phyloP scores from a whole-genome alignment of 2,329 filamentous ascomycete species.

The Cordyceps pruinosa region DNA sequence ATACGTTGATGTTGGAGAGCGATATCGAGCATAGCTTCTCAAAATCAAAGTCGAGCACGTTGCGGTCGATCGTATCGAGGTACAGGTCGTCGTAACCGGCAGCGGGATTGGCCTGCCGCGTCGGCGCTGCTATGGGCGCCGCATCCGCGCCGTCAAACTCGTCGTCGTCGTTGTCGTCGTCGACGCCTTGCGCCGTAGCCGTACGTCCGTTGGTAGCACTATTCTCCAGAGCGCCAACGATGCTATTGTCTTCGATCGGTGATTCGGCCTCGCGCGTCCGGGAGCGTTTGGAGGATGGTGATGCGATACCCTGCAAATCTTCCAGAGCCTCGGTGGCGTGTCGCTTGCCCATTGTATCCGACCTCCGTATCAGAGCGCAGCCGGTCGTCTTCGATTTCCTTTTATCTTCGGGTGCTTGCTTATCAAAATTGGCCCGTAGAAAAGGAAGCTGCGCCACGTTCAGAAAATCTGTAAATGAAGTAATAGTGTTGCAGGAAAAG shows the following conservation, averaged over 20 bases:
- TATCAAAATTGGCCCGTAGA: not conserved
- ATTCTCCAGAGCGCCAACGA: conserved; percentile 21
- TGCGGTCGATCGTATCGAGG: conserved; percentile 91
- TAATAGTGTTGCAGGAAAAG: not conserved
- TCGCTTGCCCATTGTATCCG: conserved; percentile 43
- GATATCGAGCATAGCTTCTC: conserved; percentile 97
- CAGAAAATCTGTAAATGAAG: not conserved
- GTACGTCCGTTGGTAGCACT: conserved; percentile 26
- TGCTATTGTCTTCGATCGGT: conserved; percentile 27
- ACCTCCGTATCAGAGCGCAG: not conserved
- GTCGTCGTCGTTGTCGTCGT: conserved; percentile 30
- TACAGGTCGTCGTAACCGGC: conserved; percentile 94
- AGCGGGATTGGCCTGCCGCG: conserved; percentile 69
- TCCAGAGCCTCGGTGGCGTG: conserved; percentile 55
- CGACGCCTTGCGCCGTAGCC: conserved; percentile 15
- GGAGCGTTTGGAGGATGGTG: conserved; percentile 53
- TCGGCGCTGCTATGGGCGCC: conserved; percentile 35
- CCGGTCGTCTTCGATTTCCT: not conserved
- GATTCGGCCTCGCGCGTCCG: conserved; percentile 42
- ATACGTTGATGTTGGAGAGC: conserved; percentile 96
- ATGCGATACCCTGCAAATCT: conserved; percentile 45
- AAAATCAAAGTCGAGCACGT: conserved; percentile 94
- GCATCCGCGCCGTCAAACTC: conserved; percentile 36
- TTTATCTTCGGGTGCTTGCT: not conserved
- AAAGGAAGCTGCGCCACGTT: not conserved